Conservation (phyloP, 805 yeast genomes). For the Ogataea pini region DNA sequence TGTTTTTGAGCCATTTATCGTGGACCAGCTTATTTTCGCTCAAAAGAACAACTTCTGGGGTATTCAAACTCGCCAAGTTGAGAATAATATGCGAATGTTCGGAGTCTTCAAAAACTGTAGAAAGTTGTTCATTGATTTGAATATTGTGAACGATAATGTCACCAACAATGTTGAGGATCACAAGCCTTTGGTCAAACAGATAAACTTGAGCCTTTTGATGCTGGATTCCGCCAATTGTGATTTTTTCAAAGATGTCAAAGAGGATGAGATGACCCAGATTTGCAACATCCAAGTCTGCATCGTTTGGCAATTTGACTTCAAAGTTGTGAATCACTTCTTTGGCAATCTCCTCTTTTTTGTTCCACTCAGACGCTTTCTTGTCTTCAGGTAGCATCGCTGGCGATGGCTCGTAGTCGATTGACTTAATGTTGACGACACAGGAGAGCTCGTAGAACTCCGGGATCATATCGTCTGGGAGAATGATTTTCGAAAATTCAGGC, state of each 20-base stretch:
- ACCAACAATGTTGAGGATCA: conserved; percentile 23
- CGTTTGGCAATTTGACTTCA: conserved; percentile 12
- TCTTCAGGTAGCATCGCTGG: conserved; percentile 22
- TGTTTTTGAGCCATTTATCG: conserved; percentile 31
- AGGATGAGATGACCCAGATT: conserved; percentile 27
- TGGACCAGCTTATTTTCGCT: conserved; percentile 26
- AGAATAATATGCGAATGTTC: conserved; percentile 20
- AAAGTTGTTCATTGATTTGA: conserved; percentile 22
- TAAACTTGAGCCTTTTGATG: conserved; percentile 18
- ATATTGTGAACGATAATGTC: conserved; percentile 22
- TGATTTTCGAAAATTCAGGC: conserved; percentile 30
- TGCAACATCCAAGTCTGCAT: conserved; percentile 21
- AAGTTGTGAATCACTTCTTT: conserved; percentile 23
- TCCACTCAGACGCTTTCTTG: conserved; percentile 18
- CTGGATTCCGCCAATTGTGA: conserved; percentile 7
- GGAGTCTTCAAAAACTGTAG: conserved; percentile 27
- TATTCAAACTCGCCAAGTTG: conserved; percentile 27
- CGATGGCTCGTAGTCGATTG: conserved; percentile 30
- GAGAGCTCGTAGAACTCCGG: conserved; percentile 25
- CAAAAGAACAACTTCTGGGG: conserved; percentile 25
- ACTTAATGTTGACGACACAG: conserved; percentile 27
- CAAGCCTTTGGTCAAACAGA: conserved; percentile 28
- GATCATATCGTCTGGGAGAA: conserved; percentile 15
- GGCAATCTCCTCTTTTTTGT: conserved; percentile 26
- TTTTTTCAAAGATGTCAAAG: conserved; percentile 28